Conservation (phyloP, 106 monocot species). For the Alisma plantagoaquatica region DNA sequence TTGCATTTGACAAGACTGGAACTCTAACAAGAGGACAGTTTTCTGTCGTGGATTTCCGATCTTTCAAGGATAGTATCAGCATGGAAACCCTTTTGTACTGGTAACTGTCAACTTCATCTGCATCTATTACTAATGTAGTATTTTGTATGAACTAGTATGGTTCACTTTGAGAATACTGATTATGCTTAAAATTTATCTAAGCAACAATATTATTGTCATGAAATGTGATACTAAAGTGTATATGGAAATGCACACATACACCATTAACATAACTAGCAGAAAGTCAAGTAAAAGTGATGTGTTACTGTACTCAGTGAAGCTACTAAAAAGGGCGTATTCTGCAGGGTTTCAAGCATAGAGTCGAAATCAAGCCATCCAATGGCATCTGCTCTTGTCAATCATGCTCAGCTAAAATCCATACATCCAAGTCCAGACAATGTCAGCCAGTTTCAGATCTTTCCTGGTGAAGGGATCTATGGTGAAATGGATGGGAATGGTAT, state of each 20-base stretch:
- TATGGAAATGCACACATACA: too few species aligned
- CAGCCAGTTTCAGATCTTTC: slow-evolving; percentile 50
- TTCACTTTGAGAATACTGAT: too few species aligned
- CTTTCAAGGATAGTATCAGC: slow-evolving; percentile 17
- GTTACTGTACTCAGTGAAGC: too few species aligned
- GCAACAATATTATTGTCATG: too few species aligned
- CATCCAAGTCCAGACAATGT: slow-evolving; percentile 72
- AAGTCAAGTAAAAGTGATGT: too few species aligned
- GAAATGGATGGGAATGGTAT: slow-evolving; percentile 71
- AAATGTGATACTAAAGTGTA: too few species aligned
- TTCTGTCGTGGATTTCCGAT: not conserved
- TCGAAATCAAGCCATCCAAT: slow-evolving; percentile 96
- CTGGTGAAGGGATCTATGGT: slow-evolving; percentile 87
- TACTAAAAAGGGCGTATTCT: not conserved
- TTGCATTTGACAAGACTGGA: slow-evolving; percentile 15
- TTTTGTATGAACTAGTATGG: too few species aligned
- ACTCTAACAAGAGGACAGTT: slow-evolving; percentile 11
- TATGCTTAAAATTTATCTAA: too few species aligned
- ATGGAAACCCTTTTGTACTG: slow-evolving; percentile 62
- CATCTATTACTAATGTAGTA: too few species aligned
- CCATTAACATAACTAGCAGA: too few species aligned
- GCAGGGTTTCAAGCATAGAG: slow-evolving; percentile 91
- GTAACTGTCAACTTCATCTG: slow-evolving; percentile 23
- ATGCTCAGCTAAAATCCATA: slow-evolving; percentile 53
- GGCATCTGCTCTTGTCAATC: slow-evolving; percentile 70